Evolutionary conservation across 139 green algal genomes (phyloP).

Genomic region (Ettlia oleoabundans): DNA sequence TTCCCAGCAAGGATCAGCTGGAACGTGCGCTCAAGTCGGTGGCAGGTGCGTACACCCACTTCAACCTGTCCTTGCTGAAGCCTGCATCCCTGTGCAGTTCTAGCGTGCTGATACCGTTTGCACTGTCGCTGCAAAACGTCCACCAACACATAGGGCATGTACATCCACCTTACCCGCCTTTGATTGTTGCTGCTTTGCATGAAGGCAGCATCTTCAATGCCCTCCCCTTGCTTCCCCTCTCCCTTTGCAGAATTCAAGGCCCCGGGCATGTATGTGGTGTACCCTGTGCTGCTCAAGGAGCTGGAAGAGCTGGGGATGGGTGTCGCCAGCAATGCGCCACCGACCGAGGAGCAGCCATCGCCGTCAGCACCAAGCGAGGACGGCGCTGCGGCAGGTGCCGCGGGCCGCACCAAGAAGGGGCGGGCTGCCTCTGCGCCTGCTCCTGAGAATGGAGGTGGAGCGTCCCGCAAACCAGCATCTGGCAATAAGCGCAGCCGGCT

Average conservation of each 20-base stretch:
- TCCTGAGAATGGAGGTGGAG: neutral
- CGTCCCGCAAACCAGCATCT: neutral
- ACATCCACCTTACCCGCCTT: too few relatives aligned
- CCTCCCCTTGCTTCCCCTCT: neutral
- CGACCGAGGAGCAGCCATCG: neutral
- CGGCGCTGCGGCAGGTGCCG: neutral
- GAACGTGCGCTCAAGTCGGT: conserved; percentile 27
- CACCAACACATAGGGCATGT: too few relatives aligned
- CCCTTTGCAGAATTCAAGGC: conserved; percentile 11
- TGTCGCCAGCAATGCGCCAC: neutral
- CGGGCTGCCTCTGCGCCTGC: neutral
- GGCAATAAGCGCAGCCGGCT: conserved; percentile 2
- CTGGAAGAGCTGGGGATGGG: neutral
- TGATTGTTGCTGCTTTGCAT: too few relatives aligned
- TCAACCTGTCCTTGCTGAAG: neutral
- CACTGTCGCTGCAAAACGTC: too few relatives aligned
- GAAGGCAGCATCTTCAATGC: neutral
- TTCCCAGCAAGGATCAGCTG: conserved; percentile 6
- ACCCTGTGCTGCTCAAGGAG: conserved; percentile 16
- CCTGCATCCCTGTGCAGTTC: neutral
- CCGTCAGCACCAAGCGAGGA: neutral
- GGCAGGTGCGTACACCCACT: neutral
- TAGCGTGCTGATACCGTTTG: neutral
- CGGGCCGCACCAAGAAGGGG: neutral
- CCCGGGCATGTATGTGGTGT: conserved; percentile 27